Conservation (phyloP, 163 green algal genomes). For the Smithsoniella earleae region DNA sequence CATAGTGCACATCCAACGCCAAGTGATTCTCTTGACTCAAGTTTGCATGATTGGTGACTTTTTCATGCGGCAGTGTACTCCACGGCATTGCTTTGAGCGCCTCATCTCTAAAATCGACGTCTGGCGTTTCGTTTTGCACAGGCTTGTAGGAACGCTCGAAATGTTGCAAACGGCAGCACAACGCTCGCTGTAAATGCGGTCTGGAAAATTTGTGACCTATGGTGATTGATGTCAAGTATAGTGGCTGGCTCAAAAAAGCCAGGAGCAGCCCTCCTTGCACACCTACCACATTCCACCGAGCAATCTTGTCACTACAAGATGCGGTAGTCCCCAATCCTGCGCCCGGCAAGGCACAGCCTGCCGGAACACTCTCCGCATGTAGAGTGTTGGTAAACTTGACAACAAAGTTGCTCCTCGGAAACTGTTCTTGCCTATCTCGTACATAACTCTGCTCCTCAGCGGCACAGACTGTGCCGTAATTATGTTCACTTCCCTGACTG, state of each 20-base stretch:
- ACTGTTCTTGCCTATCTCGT: no score
- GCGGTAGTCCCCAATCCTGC: background rate
- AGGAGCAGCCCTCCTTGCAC: conserved; percentile 7
- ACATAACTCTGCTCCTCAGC: no score
- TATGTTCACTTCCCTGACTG: no score
- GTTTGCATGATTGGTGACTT: background rate
- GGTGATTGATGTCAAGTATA: conserved; percentile 19
- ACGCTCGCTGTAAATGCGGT: background rate
- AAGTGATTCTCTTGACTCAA: background rate
- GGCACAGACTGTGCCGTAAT: no score
- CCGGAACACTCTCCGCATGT: background rate
- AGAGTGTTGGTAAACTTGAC: no score
- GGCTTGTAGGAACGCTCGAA: background rate
- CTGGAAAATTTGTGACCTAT: conserved; percentile 25
- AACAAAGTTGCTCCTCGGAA: no score
- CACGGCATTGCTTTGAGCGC: background rate
- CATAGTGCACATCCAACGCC: background rate
- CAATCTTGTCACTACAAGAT: conserved; percentile 24
- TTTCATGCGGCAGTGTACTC: background rate
- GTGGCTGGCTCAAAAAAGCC: background rate
- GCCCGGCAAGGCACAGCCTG: background rate
- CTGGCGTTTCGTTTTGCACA: background rate
- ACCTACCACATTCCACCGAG: conserved; percentile 16
- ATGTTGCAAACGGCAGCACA: background rate
- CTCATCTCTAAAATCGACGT: background rate